Percentiles rank a stretch among this genome's conserved stretches.
Conservation (phyloP, 1,284 basidiomycete species). For the Volvariella surrecta region DNA sequence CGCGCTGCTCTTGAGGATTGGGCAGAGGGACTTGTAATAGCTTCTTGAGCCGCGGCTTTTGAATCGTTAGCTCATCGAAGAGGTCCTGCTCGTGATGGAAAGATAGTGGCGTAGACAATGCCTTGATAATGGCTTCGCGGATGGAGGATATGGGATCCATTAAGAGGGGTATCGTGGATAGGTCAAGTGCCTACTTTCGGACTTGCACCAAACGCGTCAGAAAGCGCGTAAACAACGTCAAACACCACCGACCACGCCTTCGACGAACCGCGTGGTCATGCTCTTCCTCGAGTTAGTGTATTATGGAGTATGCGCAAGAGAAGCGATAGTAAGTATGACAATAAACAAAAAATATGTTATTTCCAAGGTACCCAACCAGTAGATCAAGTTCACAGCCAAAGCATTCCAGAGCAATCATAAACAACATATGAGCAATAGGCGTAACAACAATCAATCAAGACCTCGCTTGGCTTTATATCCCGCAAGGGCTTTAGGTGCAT, state of each 20-base stretch:
- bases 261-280: background rate
- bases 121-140: constrained; percentile 23
- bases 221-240: constrained; percentile 16
- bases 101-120: constrained; percentile 25
- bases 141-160: constrained; percentile 33
- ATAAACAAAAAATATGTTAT: too few species aligned
- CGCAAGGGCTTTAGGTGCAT: constrained; percentile 32
- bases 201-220: constrained; percentile 1
- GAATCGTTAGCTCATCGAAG: constrained; percentile 63
- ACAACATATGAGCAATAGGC: background rate
- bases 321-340: too few species aligned
- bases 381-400: too few species aligned
- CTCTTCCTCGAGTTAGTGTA: too few species aligned
- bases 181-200: background rate
- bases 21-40: constrained; percentile 58
- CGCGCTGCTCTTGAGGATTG: constrained; percentile 54
- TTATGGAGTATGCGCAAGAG: too few species aligned
- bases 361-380: too few species aligned
- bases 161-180: background rate
- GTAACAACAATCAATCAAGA: background rate
- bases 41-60: constrained; percentile 50
- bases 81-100: constrained; percentile 60
- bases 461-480: constrained; percentile 20
- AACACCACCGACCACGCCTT: constrained; percentile 7
- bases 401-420: too few species aligned